Base-by-base conservation (phyloP, 495 filamentous ascomycete genomes). In the Hyaloscypha finlandica region DNA sequence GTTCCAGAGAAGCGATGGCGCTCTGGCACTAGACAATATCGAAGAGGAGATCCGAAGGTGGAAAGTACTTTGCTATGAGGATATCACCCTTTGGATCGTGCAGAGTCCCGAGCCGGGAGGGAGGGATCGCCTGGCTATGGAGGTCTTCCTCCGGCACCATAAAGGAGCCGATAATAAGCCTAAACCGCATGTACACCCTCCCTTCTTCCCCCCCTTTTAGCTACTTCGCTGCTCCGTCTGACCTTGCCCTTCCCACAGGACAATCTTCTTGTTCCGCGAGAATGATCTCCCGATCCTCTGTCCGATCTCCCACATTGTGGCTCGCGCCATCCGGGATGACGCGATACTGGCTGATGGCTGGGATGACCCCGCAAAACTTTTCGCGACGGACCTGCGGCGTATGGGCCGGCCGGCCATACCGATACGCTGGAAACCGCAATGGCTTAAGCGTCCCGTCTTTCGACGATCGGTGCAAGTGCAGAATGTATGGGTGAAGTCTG, bases 211-310 rank as follows among this genome's bases (percentile, higher is more conserved):
- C n/a, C n/a, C n/a, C n/a, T n/a, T n/a, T n/a, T n/a, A n/a, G n/a
- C n/a, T n/a, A n/a, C n/a, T n/a, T n/a, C n/a, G n/a, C n/a, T n/a
- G n/a, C n/a, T n/a, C 20, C 6, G 52, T 70, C 60, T n/a, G n/a
- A n/a, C n/a, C n/a, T n/a, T n/a, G n/a, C n/a, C n/a, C n/a, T n/a
- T n/a, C 16, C 30, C 33, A 6, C 45, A 74, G 70, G 32, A 74
- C 70, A 20, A 72, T 58, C 59, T 74, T 74, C 64, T 37, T 72
- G 1, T 74, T 74, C 51, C 1, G 61, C 9, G 67, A 74, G 35
- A 68, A 64, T 35, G 4, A 56, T 31, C 60, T 64, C 58, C 69
- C 70, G 8, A 74, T 74, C 35, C 70, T 72, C 59, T 74, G 67
- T 54, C 72, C 67, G 37, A 70, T 74, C 65, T 59, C 56, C 55